Evolutionary conservation across 441 rosid genomes (phyloP).

Genomic region (Arabidopsis hybrid): DNA sequence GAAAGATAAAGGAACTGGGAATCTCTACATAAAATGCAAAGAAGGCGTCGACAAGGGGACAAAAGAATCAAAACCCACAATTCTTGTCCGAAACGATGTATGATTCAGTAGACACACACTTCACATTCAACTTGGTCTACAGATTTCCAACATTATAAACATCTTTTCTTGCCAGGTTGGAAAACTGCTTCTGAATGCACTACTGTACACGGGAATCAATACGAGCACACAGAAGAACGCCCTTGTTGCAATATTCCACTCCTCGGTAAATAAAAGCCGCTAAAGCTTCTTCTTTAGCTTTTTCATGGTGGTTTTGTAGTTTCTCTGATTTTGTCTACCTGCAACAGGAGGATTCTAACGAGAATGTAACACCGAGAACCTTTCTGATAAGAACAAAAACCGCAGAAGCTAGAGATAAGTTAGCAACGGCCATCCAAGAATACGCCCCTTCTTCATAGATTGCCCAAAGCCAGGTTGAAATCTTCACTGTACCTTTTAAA

Average conservation of each 20-base stretch:
- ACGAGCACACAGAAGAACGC: conserved; percentile 82
- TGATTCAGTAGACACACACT: conserved; percentile 38
- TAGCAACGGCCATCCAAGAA: conserved; percentile 83
- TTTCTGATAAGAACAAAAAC: conserved; percentile 81
- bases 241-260: conserved; percentile 87
- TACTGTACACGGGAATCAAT: conserved; percentile 89
- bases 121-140: conserved; percentile 8
- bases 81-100: conserved; percentile 91
- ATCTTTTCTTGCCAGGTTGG: conserved; percentile 64
- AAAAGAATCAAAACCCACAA: conserved; percentile 87
- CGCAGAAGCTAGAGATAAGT: conserved; percentile 74
- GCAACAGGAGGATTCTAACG: conserved; percentile 62
- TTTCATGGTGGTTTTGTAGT: conserved; percentile 12
- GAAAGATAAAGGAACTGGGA: conserved; percentile 97
- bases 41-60: conserved; percentile 85
- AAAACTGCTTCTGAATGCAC: conserved; percentile 83
- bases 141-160: conserved; percentile 2
- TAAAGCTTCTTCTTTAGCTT: conserved; percentile 6
- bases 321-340: conserved; percentile 35
- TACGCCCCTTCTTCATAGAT: conserved; percentile 72
- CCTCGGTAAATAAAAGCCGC: conserved; percentile 61
- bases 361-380: conserved; percentile 67
- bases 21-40: conserved; percentile 84
- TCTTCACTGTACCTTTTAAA: conserved; percentile 28
- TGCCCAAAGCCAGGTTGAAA: conserved; percentile 28